phyloP scores from a whole-genome alignment of 2,329 filamentous ascomycete species.

The Aspergillus hiratsukae region DNA sequence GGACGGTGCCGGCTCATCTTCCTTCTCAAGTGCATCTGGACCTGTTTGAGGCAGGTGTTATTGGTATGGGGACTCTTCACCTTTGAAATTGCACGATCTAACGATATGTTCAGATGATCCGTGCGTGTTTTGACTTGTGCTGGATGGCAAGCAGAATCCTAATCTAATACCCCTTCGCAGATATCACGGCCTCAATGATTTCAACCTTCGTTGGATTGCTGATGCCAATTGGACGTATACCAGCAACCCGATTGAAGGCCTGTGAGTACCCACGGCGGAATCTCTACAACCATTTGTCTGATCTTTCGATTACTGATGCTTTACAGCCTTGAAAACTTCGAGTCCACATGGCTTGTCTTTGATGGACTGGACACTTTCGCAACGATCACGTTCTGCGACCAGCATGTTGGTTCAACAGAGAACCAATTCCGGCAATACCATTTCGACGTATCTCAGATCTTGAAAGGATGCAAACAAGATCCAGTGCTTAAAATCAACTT shows the following conservation, averaged over 20 bases:
- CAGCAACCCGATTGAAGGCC: constrained; percentile 40
- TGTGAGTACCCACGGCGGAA: constrained; percentile 29
- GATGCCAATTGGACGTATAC: constrained; percentile 59
- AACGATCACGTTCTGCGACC: constrained; percentile 52
- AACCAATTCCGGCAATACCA: constrained; percentile 62
- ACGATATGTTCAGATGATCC: constrained; percentile 26
- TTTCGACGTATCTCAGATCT: constrained; percentile 51
- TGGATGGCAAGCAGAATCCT: background rate
- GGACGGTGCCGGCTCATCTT: constrained; percentile 51
- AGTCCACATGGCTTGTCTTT: constrained; percentile 54
- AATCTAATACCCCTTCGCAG: constrained; percentile 14
- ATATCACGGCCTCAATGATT: constrained; percentile 56
- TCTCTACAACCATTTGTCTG: background rate
- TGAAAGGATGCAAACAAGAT: constrained; percentile 39
- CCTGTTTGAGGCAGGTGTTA: constrained; percentile 50
- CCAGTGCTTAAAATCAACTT: constrained; percentile 51
- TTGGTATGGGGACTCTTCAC: constrained; percentile 40
- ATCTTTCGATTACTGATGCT: background rate
- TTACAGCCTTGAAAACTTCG: constrained; percentile 25
- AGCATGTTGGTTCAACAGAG: constrained; percentile 53
- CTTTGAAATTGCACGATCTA: background rate
- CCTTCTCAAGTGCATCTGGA: constrained; percentile 60
- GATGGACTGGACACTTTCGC: constrained; percentile 60
- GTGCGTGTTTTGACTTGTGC: constrained; percentile 23
- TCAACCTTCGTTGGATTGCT: constrained; percentile 57